phyloP scores from a whole-genome alignment of 2,329 filamentous ascomycete species.

The Zalaria obscura region DNA sequence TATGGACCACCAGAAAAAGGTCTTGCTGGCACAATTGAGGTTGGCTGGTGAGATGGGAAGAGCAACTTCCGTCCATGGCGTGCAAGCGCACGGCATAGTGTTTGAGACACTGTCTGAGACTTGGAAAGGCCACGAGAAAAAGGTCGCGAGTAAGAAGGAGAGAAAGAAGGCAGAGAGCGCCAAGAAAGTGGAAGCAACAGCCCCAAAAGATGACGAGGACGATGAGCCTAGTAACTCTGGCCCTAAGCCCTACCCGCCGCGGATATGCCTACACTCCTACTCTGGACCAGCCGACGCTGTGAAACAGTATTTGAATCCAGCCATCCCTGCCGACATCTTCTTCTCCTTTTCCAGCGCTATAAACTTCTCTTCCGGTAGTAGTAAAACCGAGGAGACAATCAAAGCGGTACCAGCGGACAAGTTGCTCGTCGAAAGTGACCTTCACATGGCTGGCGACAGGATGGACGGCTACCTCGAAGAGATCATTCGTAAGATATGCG shows the following conservation, averaged over 20 bases:
- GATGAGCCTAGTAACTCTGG: background rate
- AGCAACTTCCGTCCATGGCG: constrained; percentile 57
- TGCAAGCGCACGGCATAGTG: constrained; percentile 60
- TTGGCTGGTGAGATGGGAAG: constrained; percentile 54
- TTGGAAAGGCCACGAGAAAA: constrained; percentile 58
- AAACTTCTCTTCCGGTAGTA: constrained; percentile 50
- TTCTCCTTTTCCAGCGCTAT: constrained; percentile 80
- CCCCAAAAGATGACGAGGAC: constrained; percentile 6
- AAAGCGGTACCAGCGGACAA: constrained; percentile 60
- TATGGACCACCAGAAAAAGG: constrained; percentile 51
- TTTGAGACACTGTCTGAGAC: constrained; percentile 49
- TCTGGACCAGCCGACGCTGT: constrained; percentile 64
- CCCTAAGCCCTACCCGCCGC: constrained; percentile 59
- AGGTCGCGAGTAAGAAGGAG: constrained; percentile 46
- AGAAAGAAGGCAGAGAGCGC: constrained; percentile 14
- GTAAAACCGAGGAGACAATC: constrained; percentile 52
- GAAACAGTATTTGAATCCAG: constrained; percentile 60
- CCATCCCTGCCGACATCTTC: constrained; percentile 63
- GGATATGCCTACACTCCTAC: constrained; percentile 89
- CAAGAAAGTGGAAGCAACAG: constrained; percentile 5
- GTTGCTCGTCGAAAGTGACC: constrained; percentile 77
- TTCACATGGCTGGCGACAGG: constrained; percentile 63
- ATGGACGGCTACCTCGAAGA: constrained; percentile 72
- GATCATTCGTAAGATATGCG: constrained; percentile 62
- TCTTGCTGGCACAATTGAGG: constrained; percentile 54